Percentiles rank a stretch among this genome's conserved stretches.
Evolutionary conservation across 345 rosid species (phyloP).

Genomic region (Carallia pectinifolia): DNA sequence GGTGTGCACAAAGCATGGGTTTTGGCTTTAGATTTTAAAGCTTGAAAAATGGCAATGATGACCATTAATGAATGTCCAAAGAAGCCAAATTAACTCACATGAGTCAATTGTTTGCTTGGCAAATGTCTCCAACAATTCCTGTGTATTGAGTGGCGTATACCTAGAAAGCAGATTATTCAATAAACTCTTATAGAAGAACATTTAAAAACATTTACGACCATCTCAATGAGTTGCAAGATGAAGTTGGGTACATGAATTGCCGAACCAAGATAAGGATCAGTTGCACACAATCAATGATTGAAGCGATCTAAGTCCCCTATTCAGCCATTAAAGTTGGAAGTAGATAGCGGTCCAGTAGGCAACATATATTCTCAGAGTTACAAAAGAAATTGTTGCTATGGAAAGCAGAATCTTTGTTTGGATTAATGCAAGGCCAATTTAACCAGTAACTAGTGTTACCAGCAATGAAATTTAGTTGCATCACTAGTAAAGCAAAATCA

Average conservation of each 20-base stretch:
- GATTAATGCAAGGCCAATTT: background rate
- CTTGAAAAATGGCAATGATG: background rate
- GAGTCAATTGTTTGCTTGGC: constrained; percentile 74
- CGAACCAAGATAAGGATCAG: background rate
- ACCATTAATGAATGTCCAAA: background rate
- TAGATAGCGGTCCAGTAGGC: background rate
- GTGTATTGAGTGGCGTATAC: constrained; percentile 75
- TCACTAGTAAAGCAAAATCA: background rate
- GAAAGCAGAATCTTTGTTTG: background rate
- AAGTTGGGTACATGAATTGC: background rate
- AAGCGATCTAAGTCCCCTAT: background rate
- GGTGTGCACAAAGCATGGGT: too few relatives aligned
- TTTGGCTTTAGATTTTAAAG: background rate
- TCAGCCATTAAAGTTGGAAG: background rate
- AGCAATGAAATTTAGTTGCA: background rate
- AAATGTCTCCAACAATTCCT: constrained; percentile 70
- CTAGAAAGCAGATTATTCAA: constrained; percentile 36
- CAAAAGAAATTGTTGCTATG: background rate
- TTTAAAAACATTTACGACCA: background rate
- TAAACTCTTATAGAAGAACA: constrained; percentile 6
- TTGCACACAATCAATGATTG: background rate
- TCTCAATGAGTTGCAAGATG: background rate
- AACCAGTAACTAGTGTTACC: background rate
- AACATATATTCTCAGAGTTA: background rate
- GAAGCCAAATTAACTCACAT: constrained; percentile 50